A percentile compares a stretch with the other conserved stretches of the same genome.
Conservation (phyloP, 805 yeast genomes). For the Schwanniomyces sp. region DNA sequence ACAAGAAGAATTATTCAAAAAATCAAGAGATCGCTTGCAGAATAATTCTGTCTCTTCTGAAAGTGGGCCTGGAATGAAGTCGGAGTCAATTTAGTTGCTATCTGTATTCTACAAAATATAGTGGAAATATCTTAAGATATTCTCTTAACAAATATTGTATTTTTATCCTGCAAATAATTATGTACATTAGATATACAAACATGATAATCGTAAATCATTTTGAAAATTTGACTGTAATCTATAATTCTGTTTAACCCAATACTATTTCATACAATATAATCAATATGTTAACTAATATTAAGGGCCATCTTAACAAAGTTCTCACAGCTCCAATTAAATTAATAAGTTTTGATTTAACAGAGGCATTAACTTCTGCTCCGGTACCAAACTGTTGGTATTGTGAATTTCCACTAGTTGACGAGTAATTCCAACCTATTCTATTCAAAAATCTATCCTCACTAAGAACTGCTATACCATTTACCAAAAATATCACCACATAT, state of each 20-base stretch:
- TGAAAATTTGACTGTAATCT: neutral
- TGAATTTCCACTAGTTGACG: slow-evolving; percentile 14
- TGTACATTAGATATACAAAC: slow-evolving; percentile 10
- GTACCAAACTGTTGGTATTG: slow-evolving; percentile 31
- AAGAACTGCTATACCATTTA: slow-evolving; percentile 75
- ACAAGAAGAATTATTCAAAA: slow-evolving; percentile 89
- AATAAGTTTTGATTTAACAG: slow-evolving; percentile 55
- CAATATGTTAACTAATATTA: slow-evolving; percentile 63
- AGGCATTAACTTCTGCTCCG: slow-evolving; percentile 39
- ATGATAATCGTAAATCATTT: slow-evolving; percentile 2
- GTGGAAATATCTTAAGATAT: neutral
- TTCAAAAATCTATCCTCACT: slow-evolving; percentile 79
- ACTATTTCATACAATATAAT: slow-evolving; percentile 71
- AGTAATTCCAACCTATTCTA: slow-evolving; percentile 46
- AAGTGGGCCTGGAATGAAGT: slow-evolving; percentile 11
- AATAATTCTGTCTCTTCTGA: slow-evolving; percentile 13
- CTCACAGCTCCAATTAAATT: slow-evolving; percentile 72
- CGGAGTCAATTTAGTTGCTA: slow-evolving; percentile 6
- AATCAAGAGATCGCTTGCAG: slow-evolving; percentile 66
- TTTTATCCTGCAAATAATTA: slow-evolving; percentile 5
- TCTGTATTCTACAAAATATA: neutral
- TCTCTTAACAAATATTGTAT: neutral
- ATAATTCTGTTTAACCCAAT: slow-evolving; percentile 46
- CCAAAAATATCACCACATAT: slow-evolving; percentile 56
- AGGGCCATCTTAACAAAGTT: slow-evolving; percentile 72